These are phyloP conservation scores for Penicillium sp. DNA, from an alignment of 2,329 filamentous ascomycete genomes.

Conservation along the genomic window DNA sequence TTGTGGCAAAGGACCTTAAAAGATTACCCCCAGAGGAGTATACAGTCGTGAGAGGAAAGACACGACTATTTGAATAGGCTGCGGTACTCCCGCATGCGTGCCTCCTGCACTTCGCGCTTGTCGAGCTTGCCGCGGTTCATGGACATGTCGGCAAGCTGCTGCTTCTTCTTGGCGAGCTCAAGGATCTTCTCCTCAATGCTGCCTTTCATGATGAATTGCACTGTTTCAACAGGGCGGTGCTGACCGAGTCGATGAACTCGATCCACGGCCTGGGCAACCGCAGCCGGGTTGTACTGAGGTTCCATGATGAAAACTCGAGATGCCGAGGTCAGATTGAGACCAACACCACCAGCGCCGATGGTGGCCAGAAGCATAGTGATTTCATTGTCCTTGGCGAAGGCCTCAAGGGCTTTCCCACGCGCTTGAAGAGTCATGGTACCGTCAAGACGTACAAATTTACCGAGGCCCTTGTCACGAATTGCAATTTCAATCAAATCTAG, in stretches of 20 bases:
- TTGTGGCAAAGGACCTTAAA: too few relatives aligned
- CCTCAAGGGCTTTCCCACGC: conserved; percentile 71
- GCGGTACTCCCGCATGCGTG: conserved; percentile 61
- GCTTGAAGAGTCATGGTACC: conserved; percentile 78
- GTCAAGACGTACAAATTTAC: conserved; percentile 74
- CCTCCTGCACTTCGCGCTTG: conserved; percentile 62
- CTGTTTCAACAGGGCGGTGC: conserved; percentile 80
- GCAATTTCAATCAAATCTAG: conserved; percentile 88
- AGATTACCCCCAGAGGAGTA: background rate
- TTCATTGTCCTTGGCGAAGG: conserved; percentile 68
- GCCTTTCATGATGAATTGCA: conserved; percentile 81
- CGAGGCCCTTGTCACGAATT: conserved; percentile 56
- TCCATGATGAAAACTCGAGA: conserved; percentile 96
- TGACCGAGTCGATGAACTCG: conserved; percentile 90
- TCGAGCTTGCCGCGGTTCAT: conserved; percentile 66
- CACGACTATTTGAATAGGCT: conserved; percentile 53
- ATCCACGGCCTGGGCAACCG: conserved; percentile 91
- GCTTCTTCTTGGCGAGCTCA: conserved; percentile 86
- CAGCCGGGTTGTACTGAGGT: conserved; percentile 93
- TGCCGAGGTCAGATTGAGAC: conserved; percentile 83
- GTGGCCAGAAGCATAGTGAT: conserved; percentile 85
- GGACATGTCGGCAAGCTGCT: conserved; percentile 80
- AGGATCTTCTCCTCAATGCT: conserved; percentile 96
- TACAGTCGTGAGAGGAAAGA: background rate
- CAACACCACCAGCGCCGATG: conserved; percentile 86